Conservation (phyloP, 345 rosid species). For the Pugionium cornutum region DNA sequence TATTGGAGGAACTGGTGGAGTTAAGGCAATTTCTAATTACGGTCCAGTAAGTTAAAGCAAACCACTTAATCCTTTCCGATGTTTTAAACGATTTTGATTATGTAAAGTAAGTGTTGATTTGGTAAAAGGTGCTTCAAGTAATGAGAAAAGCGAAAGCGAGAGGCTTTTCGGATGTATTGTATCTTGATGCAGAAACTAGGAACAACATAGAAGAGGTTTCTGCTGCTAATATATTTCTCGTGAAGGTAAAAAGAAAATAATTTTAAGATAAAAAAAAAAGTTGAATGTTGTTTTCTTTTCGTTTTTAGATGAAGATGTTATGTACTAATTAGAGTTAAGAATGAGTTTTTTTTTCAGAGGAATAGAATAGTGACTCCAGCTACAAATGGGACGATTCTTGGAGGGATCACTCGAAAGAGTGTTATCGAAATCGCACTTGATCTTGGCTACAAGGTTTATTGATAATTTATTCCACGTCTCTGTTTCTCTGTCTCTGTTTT, state of each 20-base stretch:
- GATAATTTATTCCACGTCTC: no score
- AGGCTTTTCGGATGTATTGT: slow-evolving; percentile 83
- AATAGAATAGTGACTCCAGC: slow-evolving; percentile 71
- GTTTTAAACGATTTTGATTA: background rate
- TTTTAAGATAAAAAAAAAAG: background rate
- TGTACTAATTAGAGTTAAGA: no score
- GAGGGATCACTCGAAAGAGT: slow-evolving; percentile 76
- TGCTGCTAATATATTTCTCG: slow-evolving; percentile 75
- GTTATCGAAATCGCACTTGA: slow-evolving; percentile 69
- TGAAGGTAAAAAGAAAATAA: slow-evolving; percentile 52
- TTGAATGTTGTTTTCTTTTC: no score
- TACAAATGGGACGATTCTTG: slow-evolving; percentile 67
- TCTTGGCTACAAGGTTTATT: slow-evolving; percentile 63
- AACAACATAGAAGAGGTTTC: slow-evolving; percentile 83
- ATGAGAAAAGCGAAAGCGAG: slow-evolving; percentile 61
- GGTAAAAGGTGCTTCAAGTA: slow-evolving; percentile 64
- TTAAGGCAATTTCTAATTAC: slow-evolving; percentile 62
- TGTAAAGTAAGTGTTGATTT: slow-evolving; percentile 11
- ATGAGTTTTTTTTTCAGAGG: slow-evolving; percentile 44
- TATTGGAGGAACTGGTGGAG: slow-evolving; percentile 70
- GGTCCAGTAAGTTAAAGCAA: slow-evolving; percentile 59
- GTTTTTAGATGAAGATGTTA: no score
- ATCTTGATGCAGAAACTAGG: slow-evolving; percentile 68
- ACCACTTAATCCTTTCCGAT: background rate
- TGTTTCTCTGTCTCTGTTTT: background rate